These are phyloP conservation scores for Helotiales sp. DNA, from an alignment of 2,329 filamentous ascomycete species.

Conservation along the genomic window DNA sequence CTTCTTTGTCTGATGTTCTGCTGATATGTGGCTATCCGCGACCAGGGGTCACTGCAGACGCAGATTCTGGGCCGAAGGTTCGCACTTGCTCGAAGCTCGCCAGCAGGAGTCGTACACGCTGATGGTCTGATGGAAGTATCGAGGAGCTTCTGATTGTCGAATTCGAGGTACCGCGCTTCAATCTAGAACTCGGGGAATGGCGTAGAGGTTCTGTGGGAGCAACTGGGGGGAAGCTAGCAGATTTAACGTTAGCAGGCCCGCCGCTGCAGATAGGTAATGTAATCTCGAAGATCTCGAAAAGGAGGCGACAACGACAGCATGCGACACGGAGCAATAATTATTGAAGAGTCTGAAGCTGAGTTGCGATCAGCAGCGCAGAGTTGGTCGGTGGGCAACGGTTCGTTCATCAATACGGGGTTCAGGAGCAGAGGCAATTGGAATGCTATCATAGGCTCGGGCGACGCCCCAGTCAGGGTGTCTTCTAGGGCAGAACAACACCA, in stretches of 20 bases:
- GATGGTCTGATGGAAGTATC: background rate
- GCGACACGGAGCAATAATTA: background rate
- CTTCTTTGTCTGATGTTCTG: conserved; percentile 28
- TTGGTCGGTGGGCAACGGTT: background rate
- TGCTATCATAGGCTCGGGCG: background rate
- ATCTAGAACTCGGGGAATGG: background rate
- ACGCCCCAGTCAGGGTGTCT: background rate
- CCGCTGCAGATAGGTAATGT: background rate
- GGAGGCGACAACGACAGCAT: background rate
- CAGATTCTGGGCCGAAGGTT: conserved; percentile 10
- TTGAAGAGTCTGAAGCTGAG: background rate
- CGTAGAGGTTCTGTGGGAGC: background rate
- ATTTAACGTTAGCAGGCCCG: background rate
- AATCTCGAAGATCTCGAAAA: background rate
- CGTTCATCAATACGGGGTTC: background rate
- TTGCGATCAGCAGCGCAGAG: background rate
- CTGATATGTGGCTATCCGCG: conserved; percentile 31
- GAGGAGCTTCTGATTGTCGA: background rate
- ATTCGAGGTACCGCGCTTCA: background rate
- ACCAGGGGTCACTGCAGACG: conserved; percentile 26
- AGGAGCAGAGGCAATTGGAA: conserved; percentile 1
- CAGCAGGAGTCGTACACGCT: background rate
- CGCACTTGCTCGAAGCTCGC: background rate
- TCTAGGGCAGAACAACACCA: conserved; percentile 1
- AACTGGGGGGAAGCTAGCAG: background rate